These are phyloP conservation scores for Phylloporus sp. DNA, from an alignment of 768 basidiomycete genomes.

Conservation along the genomic window DNA sequence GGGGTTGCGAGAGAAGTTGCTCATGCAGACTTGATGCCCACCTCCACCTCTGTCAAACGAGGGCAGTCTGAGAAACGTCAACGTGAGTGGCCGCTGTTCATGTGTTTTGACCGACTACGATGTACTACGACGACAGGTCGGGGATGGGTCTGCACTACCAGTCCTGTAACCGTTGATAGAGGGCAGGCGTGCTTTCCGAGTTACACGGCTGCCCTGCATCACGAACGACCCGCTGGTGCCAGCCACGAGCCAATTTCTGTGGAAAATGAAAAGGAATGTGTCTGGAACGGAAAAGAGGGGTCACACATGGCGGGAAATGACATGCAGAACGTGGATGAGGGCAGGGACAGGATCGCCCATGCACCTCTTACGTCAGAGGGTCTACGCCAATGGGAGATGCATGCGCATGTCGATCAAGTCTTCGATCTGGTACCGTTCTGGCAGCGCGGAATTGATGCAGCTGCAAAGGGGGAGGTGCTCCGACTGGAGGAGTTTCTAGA, in stretches of 20 bases:
- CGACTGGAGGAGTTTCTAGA: conserved; percentile 46
- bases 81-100: conserved; percentile 10
- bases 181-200: conserved; percentile 23
- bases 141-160: conserved; percentile 34
- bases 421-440: conserved; percentile 53
- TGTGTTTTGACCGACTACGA: not conserved
- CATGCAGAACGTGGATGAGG: conserved; percentile 16
- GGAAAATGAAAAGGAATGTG: not conserved
- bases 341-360: conserved; percentile 31
- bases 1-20: conserved; percentile 9
- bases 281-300: not conserved
- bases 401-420: conserved; percentile 43
- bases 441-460: conserved; percentile 46
- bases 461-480: conserved; percentile 41
- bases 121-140: conserved; percentile 22
- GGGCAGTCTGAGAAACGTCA: conserved; percentile 17
- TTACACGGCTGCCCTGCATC: conserved; percentile 28
- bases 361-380: conserved; percentile 28
- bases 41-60: conserved; percentile 19
- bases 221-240: conserved; percentile 26
- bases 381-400: conserved; percentile 27
- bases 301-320: conserved; percentile 2
- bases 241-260: conserved; percentile 15
- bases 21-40: conserved; percentile 19
- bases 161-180: conserved; percentile 18